Evolutionary conservation across 1,139 yeast genomes (phyloP).

Genomic region (Geotrichum citri-aurantii): DNA sequence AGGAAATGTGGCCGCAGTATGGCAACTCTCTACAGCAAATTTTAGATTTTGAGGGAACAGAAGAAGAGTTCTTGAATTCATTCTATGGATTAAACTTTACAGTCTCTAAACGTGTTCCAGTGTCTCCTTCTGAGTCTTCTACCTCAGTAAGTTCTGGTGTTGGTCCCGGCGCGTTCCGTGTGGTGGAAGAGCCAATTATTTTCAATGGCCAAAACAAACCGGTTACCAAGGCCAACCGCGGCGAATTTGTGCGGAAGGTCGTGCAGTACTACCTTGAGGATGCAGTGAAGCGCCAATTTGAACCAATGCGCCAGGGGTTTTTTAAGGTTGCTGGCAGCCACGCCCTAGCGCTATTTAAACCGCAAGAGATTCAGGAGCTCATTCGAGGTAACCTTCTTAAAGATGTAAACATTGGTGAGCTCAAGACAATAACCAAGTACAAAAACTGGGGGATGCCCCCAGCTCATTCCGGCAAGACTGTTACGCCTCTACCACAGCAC

Average conservation of each 20-base stretch:
- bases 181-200: conserved; percentile 45
- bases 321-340: conserved; percentile 71
- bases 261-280: conserved; percentile 53
- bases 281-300: conserved; percentile 49
- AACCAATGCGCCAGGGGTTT: conserved; percentile 64
- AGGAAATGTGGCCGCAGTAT: conserved; percentile 60
- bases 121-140: neutral
- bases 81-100: conserved; percentile 1
- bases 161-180: conserved; percentile 1
- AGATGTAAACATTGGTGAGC: conserved; percentile 49
- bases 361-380: conserved; percentile 73
- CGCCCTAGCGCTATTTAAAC: conserved; percentile 67
- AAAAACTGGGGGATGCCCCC: conserved; percentile 47
- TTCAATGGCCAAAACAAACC: conserved; percentile 48
- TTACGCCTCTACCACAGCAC: neutral
- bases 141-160: neutral
- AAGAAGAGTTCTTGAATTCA: conserved; percentile 33
- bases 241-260: conserved; percentile 57
- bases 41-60: conserved; percentile 43
- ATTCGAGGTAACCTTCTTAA: conserved; percentile 66
- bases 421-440: conserved; percentile 69
- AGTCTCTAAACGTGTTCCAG: neutral
- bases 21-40: conserved; percentile 54
- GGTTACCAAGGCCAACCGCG: conserved; percentile 55
- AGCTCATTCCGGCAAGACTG: conserved; percentile 14